A percentile compares a stretch with the other conserved stretches of the same genome.
Conservation (phyloP, 805 yeast genomes). For the Candida boidinii region DNA sequence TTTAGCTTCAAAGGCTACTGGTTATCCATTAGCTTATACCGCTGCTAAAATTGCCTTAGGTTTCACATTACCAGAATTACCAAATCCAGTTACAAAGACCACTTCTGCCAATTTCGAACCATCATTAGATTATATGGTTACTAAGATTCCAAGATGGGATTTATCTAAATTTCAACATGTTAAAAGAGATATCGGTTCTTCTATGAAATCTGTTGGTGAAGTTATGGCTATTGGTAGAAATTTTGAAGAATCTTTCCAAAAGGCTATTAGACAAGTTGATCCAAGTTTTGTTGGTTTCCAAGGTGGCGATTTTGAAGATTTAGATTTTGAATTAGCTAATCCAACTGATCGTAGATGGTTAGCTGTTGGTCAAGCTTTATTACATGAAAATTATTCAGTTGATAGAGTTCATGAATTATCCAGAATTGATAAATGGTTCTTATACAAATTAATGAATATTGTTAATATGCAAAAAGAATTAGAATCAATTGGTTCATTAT, state of each 20-base stretch:
- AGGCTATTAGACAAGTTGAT: conserved; percentile 93
- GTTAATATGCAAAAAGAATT: conserved; percentile 81
- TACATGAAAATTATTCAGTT: conserved; percentile 85
- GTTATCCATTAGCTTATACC: conserved; percentile 96
- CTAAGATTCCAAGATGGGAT: conserved; percentile 99
- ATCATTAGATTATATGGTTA: conserved; percentile 90
- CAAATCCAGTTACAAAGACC: conserved; percentile 93
- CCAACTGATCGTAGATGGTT: conserved; percentile 97
- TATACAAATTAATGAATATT: conserved; percentile 86
- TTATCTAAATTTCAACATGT: conserved; percentile 92
- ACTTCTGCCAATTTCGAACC: conserved; percentile 98
- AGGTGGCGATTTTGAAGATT: conserved; percentile 68
- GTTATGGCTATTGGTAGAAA: conserved; percentile 99
- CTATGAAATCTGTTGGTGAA: conserved; percentile 99
- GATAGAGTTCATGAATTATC: conserved; percentile 88
- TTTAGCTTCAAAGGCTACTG: conserved; percentile 96
- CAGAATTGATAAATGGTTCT: conserved; percentile 94
- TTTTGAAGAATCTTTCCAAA: conserved; percentile 95
- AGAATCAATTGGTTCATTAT: conserved; percentile 52
- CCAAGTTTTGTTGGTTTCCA: conserved; percentile 89
- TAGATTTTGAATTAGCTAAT: conserved; percentile 68
- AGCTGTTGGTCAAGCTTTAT: conserved; percentile 95
- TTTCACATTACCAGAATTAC: conserved; percentile 88
- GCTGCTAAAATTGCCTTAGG: conserved; percentile 97
- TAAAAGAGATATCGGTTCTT: conserved; percentile 84